phyloP scores from a whole-genome alignment of 2,329 filamentous ascomycete genomes.

The Verticillium tricorpus region DNA sequence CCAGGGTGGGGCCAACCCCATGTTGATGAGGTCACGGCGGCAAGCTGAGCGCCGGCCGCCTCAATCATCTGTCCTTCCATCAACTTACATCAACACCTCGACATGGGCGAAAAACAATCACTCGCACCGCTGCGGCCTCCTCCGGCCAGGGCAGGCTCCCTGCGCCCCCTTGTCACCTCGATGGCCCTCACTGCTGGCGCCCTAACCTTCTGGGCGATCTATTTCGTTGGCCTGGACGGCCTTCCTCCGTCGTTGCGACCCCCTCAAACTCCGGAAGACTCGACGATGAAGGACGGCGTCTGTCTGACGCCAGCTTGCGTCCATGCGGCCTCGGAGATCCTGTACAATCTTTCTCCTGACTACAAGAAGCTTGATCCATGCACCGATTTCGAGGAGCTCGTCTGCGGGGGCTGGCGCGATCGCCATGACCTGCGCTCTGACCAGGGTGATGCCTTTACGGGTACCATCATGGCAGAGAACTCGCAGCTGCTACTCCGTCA shows the following conservation, averaged over 20 bases:
- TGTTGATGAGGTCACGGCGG: neutral
- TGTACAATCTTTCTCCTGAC: conserved; percentile 26
- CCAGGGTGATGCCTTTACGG: conserved; percentile 55
- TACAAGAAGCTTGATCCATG: conserved; percentile 64
- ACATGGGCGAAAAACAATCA: neutral
- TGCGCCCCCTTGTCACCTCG: neutral
- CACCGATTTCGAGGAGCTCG: conserved; percentile 62
- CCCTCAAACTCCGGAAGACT: neutral
- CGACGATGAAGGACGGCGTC: conserved; percentile 7
- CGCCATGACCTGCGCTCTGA: conserved; percentile 62
- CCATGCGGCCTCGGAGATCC: conserved; percentile 24
- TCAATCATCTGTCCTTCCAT: neutral
- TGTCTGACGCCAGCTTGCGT: conserved; percentile 23
- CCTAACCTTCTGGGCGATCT: neutral
- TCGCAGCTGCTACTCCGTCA: conserved; percentile 55
- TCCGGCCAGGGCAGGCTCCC: neutral
- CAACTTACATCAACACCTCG: neutral
- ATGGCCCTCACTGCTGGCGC: neutral
- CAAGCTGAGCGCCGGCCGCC: neutral
- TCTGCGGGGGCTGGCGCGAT: conserved; percentile 63
- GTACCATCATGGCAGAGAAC: conserved; percentile 57
- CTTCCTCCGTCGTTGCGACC: neutral
- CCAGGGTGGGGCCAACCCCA: neutral
- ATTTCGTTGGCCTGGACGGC: neutral
- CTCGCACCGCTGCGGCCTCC: neutral